Conservation (phyloP, 345 rosid genomes). For the Euphorbia peplus region DNA sequence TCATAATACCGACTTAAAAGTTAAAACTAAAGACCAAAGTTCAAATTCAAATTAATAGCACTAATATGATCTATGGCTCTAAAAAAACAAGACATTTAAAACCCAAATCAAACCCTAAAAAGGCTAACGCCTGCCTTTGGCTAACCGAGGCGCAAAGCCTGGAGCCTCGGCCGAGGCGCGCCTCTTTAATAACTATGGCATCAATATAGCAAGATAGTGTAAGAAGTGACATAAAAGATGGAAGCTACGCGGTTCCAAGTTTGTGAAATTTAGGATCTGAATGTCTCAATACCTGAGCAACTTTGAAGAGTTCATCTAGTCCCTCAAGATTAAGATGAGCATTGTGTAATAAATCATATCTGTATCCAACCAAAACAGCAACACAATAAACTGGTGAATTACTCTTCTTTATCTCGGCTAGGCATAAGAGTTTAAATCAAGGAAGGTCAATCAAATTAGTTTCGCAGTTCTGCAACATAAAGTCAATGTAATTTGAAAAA, state of each 20-base stretch:
- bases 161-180: too few species aligned
- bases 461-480: not conserved
- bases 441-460: not conserved
- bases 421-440: not conserved
- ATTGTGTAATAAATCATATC: constrained; percentile 95
- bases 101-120: too few species aligned
- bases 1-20: too few species aligned
- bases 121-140: too few species aligned
- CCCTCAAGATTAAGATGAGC: constrained; percentile 91
- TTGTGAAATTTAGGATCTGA: constrained; percentile 1
- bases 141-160: too few species aligned
- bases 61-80: too few species aligned
- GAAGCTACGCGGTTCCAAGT: not conserved
- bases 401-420: not conserved
- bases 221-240: not conserved
- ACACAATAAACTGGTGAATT: not conserved
- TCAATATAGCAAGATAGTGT: not conserved
- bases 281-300: constrained; percentile 69
- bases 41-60: too few species aligned
- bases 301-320: constrained; percentile 79
- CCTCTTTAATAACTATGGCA: too few species aligned
- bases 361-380: constrained; percentile 25
- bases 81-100: too few species aligned
- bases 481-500: not conserved
- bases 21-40: too few species aligned